Conservation (phyloP, 106 monocot genomes). For the Acorus gramineus region DNA sequence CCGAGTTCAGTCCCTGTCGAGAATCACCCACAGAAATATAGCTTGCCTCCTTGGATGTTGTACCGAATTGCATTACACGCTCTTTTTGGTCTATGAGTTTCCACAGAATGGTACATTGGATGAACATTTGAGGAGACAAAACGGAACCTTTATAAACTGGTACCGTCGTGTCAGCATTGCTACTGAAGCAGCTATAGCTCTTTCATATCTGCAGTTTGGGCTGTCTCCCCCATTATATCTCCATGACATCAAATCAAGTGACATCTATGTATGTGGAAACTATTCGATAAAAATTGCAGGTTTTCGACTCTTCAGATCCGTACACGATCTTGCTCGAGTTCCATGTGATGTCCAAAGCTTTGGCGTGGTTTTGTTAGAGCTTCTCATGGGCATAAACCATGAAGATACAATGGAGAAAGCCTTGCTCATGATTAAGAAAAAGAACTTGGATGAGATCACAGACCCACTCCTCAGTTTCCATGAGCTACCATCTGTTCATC, state of each 20-base stretch:
- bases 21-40: slow-evolving; percentile 53
- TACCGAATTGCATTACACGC: slow-evolving; percentile 23
- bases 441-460: slow-evolving; percentile 51
- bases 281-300: slow-evolving; percentile 47
- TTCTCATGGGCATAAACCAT: slow-evolving; percentile 37
- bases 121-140: slow-evolving; percentile 28
- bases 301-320: slow-evolving; percentile 35
- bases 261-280: slow-evolving; percentile 35
- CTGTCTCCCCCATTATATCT: slow-evolving; percentile 33
- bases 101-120: slow-evolving; percentile 36
- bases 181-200: slow-evolving; percentile 49
- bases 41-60: slow-evolving; percentile 63
- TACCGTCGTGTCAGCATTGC: slow-evolving; percentile 55
- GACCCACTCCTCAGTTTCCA: slow-evolving; percentile 46
- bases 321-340: slow-evolving; percentile 13
- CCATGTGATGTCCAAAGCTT: slow-evolving; percentile 36
- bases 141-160: slow-evolving; percentile 41
- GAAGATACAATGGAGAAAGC: slow-evolving; percentile 18
- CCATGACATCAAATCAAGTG: slow-evolving; percentile 43
- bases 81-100: slow-evolving; percentile 72
- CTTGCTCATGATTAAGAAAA: slow-evolving; percentile 34
- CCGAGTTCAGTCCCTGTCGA: slow-evolving; percentile 39
- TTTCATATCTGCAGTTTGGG: slow-evolving; percentile 51
- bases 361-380: slow-evolving; percentile 55
- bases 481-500: slow-evolving; percentile 21